Base-by-base conservation (phyloP, 1,284 basidiomycete genomes). In the Agroathelia rolfsii region DNA sequence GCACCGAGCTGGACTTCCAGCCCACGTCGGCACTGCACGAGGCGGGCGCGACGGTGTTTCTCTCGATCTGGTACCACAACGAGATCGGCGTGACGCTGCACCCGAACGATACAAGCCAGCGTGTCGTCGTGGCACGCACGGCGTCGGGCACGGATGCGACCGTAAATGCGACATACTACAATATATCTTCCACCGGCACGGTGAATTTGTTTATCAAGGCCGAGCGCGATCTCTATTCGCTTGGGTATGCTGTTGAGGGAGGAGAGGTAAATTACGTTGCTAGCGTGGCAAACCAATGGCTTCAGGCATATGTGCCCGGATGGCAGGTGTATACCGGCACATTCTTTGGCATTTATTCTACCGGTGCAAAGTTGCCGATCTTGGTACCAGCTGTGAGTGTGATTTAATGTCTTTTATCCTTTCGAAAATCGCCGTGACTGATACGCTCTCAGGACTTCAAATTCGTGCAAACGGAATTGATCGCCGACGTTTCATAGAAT, bases 41-140 rank as follows among this genome's bases (percentile, higher is more conserved):
- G 28, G 28, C 28, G 6, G 28, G 28, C 28, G 28, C 28, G 7
- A 30, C 28, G 7, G 16, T 56, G 3, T 55, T 56, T 28, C 58
- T 58, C 28, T 51, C 52, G n/a, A 56, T 59, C 35, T 43, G 45
- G 19, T 38, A 59, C 31, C 57, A 62, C 39, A 54, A 60, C 39
- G 59, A 61, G 35, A 55, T 61, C 24, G 58, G 46, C 0, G 37
- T 62, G 0, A 36, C 47, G n/a, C n/a, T n/a, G n/a, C n/a, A n/a
- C n/a, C n/a, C n/a, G n/a, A n/a, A n/a, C n/a, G n/a, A n/a, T n/a
- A n/a, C n/a, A n/a, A n/a, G n/a, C n/a, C n/a, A n/a, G n/a, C n/a
- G n/a, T n/a, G n/a, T n/a, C n/a, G n/a, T n/a, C n/a, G n/a, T n/a
- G n/a, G n/a, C n/a, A n/a, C n/a, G n/a, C n/a, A n/a, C n/a, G n/a